These are phyloP conservation scores for Boletus tylopilopsis DNA, from an alignment of 768 basidiomycete species.

Conservation along the genomic window DNA sequence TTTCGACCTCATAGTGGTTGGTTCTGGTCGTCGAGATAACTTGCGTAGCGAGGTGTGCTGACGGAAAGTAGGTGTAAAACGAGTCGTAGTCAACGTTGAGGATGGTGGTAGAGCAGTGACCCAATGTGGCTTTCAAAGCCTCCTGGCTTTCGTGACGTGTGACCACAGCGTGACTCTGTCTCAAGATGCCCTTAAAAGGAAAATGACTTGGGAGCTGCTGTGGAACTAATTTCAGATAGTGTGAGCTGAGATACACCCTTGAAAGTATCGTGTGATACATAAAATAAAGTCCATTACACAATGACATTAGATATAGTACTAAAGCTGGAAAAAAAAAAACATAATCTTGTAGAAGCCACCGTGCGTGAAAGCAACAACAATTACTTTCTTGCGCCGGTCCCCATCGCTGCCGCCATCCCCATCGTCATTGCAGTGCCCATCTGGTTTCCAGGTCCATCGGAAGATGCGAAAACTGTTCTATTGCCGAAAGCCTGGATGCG, in stretches of 20 bases:
- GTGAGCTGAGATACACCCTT: not conserved
- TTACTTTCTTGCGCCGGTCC: conserved; percentile 28
- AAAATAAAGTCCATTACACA: too few species aligned
- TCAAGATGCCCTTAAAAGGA: conserved; percentile 17
- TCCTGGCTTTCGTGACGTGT: conserved; percentile 33
- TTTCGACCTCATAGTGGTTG: conserved; percentile 75
- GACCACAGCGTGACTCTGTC: conserved; percentile 27
- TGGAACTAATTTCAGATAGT: not conserved
- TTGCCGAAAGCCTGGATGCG: conserved; percentile 64
- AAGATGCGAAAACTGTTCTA: conserved; percentile 68
- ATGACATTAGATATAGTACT: too few species aligned
- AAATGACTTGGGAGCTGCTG: not conserved
- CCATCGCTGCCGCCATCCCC: conserved; percentile 71
- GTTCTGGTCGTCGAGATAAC: conserved; percentile 1
- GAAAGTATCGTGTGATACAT: too few species aligned
- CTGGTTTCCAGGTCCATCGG: conserved; percentile 52
- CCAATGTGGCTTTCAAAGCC: conserved; percentile 28
- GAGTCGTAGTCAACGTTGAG: conserved; percentile 26
- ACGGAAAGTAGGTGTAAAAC: conserved; percentile 7
- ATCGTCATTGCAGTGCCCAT: conserved; percentile 60
- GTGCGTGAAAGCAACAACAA: not conserved
- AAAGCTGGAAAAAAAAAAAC: too few species aligned
- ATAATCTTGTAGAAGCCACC: not conserved
- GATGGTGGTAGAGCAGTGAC: conserved; percentile 20
- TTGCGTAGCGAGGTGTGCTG: conserved; percentile 4